Conservation (phyloP, 1,284 basidiomycete species). For the Thecaphora thlaspeos region DNA sequence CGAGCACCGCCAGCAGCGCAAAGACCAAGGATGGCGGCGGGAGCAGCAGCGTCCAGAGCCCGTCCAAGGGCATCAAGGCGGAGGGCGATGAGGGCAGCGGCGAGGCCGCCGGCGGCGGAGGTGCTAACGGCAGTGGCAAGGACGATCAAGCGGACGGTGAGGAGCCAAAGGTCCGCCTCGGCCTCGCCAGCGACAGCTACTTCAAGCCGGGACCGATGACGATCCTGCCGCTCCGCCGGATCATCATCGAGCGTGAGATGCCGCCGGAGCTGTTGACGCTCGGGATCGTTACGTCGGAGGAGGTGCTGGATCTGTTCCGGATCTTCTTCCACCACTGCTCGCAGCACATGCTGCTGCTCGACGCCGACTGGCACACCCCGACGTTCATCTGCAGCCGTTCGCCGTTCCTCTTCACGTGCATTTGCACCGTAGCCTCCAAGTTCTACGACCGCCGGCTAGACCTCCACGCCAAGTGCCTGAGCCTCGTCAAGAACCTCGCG, state of each 20-base stretch:
- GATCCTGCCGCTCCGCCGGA: slow-evolving; percentile 65
- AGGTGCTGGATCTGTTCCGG: slow-evolving; percentile 83
- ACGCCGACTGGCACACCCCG: slow-evolving; percentile 57
- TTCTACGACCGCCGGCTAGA: slow-evolving; percentile 83
- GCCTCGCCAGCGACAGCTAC: slow-evolving; percentile 85
- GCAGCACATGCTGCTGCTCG: slow-evolving; percentile 47
- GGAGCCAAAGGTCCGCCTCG: slow-evolving; percentile 60
- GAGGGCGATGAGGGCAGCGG: slow-evolving; percentile 13
- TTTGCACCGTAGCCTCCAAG: slow-evolving; percentile 88
- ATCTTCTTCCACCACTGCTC: slow-evolving; percentile 69
- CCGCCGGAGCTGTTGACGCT: slow-evolving; percentile 79
- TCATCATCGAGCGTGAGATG: slow-evolving; percentile 83
- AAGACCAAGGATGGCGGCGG: slow-evolving; percentile 28
- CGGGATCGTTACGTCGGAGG: slow-evolving; percentile 73
- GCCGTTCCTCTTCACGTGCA: slow-evolving; percentile 59
- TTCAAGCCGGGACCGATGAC: slow-evolving; percentile 78
- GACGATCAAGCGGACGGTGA: not conserved
- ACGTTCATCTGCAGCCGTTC: slow-evolving; percentile 54
- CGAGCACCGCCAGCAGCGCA: slow-evolving; percentile 15
- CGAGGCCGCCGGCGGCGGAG: not conserved
- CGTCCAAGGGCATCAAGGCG: slow-evolving; percentile 21
- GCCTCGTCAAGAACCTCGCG: slow-evolving; percentile 84
- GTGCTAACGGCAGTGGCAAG: not conserved
- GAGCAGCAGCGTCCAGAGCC: slow-evolving; percentile 23
- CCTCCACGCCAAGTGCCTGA: slow-evolving; percentile 75